Percentiles rank a stretch among this genome's conserved stretches.
Evolutionary conservation across 805 yeast species (phyloP).

Genomic region (Ogataea wickerhamii): DNA sequence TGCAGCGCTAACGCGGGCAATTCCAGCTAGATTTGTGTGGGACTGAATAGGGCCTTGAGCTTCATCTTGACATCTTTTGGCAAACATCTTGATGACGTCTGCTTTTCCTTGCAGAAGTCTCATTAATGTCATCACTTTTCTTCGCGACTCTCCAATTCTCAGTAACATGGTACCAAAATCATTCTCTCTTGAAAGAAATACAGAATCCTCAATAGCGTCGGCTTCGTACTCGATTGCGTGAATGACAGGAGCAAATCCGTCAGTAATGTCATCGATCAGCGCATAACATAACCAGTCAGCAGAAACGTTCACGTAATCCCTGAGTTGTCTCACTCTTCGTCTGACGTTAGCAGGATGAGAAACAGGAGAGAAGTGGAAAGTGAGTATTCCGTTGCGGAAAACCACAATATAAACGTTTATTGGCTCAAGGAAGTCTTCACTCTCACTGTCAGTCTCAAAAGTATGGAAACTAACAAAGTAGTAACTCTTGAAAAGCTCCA

Average conservation of each 20-base stretch:
- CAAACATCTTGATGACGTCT: slow-evolving; percentile 93
- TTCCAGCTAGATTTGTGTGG: slow-evolving; percentile 12
- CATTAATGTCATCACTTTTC: slow-evolving; percentile 90
- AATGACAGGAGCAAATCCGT: slow-evolving; percentile 79
- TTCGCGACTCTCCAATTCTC: slow-evolving; percentile 83
- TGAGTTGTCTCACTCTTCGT: slow-evolving; percentile 74
- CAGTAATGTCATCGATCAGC: slow-evolving; percentile 77
- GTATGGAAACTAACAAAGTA: slow-evolving; percentile 97
- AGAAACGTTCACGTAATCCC: slow-evolving; percentile 73
- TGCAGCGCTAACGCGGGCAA: slow-evolving; percentile 24
- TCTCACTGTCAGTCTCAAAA: slow-evolving; percentile 79
- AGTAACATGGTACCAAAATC: slow-evolving; percentile 76
- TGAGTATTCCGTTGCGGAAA: slow-evolving; percentile 61
- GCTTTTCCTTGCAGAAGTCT: slow-evolving; percentile 89
- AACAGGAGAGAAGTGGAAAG: slow-evolving; percentile 68
- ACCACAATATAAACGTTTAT: slow-evolving; percentile 73
- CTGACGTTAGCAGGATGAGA: slow-evolving; percentile 72
- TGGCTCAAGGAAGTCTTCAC: slow-evolving; percentile 81
- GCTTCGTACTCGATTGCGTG: slow-evolving; percentile 77
- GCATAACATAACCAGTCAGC: slow-evolving; percentile 86
- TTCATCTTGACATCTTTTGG: slow-evolving; percentile 87
- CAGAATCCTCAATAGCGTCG: slow-evolving; percentile 80
- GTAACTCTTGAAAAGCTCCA: slow-evolving; percentile 83
- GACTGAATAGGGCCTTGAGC: slow-evolving; percentile 26
- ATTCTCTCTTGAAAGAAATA: slow-evolving; percentile 69